phyloP scores from a whole-genome alignment of 208 protist species.

The Leishmania gerbilli region DNA sequence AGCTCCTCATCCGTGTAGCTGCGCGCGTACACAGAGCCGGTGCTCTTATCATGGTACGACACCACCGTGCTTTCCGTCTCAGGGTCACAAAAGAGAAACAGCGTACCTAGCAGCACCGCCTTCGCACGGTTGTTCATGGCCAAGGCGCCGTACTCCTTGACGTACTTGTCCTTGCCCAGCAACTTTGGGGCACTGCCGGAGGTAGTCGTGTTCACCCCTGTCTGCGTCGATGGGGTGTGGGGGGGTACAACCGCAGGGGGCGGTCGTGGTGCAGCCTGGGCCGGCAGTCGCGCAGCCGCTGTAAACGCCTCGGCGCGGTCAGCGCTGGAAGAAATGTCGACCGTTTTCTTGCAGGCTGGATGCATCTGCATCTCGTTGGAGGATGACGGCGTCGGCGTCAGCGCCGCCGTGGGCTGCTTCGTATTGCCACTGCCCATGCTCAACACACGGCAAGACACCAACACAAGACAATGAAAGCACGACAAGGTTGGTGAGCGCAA shows the following conservation, averaged over 20 bases:
- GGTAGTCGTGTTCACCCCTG: neutral
- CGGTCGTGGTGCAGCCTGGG: neutral
- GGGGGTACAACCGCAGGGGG: neutral
- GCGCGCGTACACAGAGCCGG: conserved; percentile 58
- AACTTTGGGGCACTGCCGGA: conserved; percentile 21
- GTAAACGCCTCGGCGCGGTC: neutral
- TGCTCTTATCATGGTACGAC: conserved; percentile 58
- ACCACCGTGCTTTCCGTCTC: conserved; percentile 59
- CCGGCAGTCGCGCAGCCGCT: neutral
- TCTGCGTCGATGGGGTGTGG: neutral
- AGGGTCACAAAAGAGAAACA: conserved; percentile 73
- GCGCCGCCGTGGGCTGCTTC: neutral
- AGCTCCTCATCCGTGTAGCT: conserved; percentile 75
- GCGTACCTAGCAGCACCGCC: conserved; percentile 29
- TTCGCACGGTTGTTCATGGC: conserved; percentile 64
- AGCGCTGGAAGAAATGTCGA: neutral
- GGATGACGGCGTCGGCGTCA: neutral
- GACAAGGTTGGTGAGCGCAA: neutral
- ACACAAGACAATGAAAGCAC: neutral
- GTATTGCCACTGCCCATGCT: conserved; percentile 3
- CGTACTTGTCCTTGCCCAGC: conserved; percentile 84
- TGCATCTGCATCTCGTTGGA: neutral
- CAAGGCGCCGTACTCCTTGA: conserved; percentile 77
- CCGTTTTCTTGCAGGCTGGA: neutral
- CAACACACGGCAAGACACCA: neutral